Evolutionary conservation across 169 alveolate genomes (phyloP).

Genomic region (Pseudocohnilembus persalinus): DNA sequence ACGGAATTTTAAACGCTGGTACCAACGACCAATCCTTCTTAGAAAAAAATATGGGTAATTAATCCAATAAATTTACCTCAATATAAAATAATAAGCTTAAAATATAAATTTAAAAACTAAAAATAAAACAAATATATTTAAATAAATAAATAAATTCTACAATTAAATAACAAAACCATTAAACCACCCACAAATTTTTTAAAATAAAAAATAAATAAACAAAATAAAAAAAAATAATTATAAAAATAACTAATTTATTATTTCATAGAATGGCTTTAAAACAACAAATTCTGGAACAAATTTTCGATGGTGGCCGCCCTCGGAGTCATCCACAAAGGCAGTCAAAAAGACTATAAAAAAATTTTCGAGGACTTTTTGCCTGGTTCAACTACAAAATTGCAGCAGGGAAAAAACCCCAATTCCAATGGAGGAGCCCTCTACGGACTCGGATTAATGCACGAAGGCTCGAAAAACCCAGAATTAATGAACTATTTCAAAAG

Average conservation of each 20-base stretch:
- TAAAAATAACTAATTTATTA: neutral
- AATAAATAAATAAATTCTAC: constrained; percentile 90
- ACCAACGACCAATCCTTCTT: neutral
- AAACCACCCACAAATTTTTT: constrained; percentile 94
- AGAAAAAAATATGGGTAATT: neutral
- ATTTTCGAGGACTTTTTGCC: constrained; percentile 47
- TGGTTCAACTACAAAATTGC: constrained; percentile 18
- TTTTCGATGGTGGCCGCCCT: constrained; percentile 97
- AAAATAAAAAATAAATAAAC: constrained; percentile 86
- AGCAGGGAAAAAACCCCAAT: constrained; percentile 41
- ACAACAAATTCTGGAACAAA: constrained; percentile 96
- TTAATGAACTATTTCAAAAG: constrained; percentile 73
- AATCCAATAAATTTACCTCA: neutral
- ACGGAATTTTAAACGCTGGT: neutral
- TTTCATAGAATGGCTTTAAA: constrained; percentile 91
- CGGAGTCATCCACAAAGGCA: constrained; percentile 96
- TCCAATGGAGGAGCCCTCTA: constrained; percentile 97
- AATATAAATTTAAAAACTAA: constrained; percentile 46
- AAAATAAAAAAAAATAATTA: too few relatives aligned
- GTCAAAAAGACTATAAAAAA: constrained; percentile 56
- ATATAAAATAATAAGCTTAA: constrained; percentile 29
- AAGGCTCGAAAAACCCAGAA: constrained; percentile 86
- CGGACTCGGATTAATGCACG: constrained; percentile 96
- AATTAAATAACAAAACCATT: constrained; percentile 95
- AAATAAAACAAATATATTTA: constrained; percentile 87